Evolutionary conservation across 2,329 filamentous ascomycete genomes (phyloP).

Genomic region (Chrysoporthe puriensis): DNA sequence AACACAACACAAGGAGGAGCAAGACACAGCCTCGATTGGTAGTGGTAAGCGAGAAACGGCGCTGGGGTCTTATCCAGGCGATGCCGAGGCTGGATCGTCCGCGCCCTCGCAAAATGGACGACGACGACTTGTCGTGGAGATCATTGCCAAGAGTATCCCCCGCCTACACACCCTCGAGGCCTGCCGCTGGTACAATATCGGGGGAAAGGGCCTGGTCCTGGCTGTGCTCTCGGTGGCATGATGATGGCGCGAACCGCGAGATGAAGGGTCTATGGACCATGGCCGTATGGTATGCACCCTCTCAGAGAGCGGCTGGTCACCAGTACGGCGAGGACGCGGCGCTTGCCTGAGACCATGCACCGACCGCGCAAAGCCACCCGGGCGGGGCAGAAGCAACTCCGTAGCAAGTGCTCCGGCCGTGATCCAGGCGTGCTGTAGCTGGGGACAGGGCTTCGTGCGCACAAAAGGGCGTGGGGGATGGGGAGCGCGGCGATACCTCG

Average conservation of each 20-base stretch:
- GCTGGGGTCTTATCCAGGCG: background rate
- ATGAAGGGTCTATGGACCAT: conserved; percentile 1
- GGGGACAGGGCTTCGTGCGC: background rate
- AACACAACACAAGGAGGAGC: background rate
- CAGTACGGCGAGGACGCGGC: background rate
- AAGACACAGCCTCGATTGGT: background rate
- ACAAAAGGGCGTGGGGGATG: background rate
- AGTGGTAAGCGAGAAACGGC: background rate
- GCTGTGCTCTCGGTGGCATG: background rate
- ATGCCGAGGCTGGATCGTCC: background rate
- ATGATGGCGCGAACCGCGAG: background rate
- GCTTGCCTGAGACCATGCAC: background rate
- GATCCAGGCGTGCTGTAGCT: background rate
- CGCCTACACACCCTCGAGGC: background rate
- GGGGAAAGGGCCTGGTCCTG: background rate
- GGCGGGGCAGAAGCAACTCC: background rate
- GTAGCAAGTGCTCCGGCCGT: background rate
- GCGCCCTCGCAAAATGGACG: background rate
- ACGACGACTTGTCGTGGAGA: background rate
- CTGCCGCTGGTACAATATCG: background rate
- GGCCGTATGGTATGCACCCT: conserved; percentile 1
- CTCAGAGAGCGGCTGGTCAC: background rate
- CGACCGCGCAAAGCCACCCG: background rate
- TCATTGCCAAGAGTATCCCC: background rate
- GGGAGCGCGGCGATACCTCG: background rate